Base-by-base conservation (phyloP, 1,284 basidiomycete species). In the Ustilago curta region DNA sequence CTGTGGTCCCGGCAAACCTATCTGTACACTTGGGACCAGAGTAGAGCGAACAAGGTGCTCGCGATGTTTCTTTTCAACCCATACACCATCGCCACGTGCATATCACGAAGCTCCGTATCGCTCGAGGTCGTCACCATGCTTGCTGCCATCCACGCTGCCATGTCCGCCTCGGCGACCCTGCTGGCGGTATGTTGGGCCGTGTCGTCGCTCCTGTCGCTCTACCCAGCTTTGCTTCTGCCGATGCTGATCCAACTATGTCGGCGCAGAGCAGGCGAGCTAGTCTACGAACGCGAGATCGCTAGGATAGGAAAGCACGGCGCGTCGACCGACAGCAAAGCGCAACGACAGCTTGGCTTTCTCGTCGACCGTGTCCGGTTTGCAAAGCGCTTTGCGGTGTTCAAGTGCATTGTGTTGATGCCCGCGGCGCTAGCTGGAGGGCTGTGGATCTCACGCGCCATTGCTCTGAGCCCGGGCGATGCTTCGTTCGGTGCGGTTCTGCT, bases 11-110 rank as follows among this genome's bases (percentile, higher is more conserved):
- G 57, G 49, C 59, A 67, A 48, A 59, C 63, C 23, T 56, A 64
- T 43, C 16, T 75, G 8, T 71, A 40, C 37, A 35, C 65, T 1
- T 71, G 74, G 74, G 59, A 76, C 32, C 65, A 53, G n/a, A 72
- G 64, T 53, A 59, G 74, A 57, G 69, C 76, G 18, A 19, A 59
- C 29, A 62, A 59, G 35, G 66, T 78, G n/a, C 58, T 76, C 11
- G 65, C 58, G 32, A 29, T 78, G 18, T 95, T 92, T 85, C 88
- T 97, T 3, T 86, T 96, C 67, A 97, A 97, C 77, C 95, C 95
- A 4, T 95, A 96, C 84, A 86, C 92, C 6, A 84, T 95, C 50
- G 87, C 93, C 1, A 90, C 94, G 0, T 91, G 90, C 40, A 86
- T 95, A 2, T 91, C 93, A 0, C 86, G 91, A 8, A 95, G 94